Percentiles rank a stretch among this genome's conserved stretches.
Conservation (phyloP, 2,329 filamentous ascomycete species). For the Claviceps sp. region DNA sequence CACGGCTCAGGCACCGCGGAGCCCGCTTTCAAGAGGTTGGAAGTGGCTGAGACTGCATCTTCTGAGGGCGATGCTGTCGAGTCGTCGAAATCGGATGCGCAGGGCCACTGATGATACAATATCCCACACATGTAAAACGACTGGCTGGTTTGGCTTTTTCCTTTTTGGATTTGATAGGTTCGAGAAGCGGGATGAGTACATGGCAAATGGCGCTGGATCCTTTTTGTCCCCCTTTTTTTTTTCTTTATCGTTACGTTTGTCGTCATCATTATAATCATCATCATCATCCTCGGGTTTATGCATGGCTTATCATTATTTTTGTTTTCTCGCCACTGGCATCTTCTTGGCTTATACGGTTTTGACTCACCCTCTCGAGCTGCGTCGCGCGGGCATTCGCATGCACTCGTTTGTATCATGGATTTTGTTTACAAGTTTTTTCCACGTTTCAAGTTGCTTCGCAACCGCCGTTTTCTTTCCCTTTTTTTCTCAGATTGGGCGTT, state of each 20-base stretch:
- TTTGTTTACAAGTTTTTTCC: too few species aligned
- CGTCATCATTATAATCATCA: background rate
- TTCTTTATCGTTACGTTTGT: background rate
- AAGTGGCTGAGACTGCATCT: constrained; percentile 32
- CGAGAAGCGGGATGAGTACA: too few species aligned
- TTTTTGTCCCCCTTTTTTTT: background rate
- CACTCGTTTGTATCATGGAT: background rate
- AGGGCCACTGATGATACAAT: background rate
- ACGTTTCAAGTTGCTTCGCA: background rate
- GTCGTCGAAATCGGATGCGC: background rate
- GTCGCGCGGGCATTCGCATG: constrained; percentile 3
- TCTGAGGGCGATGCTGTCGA: constrained; percentile 1
- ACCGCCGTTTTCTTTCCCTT: too few species aligned
- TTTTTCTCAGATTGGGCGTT: background rate
- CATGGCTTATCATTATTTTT: too few species aligned
- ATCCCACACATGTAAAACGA: too few species aligned
- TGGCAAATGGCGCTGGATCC: too few species aligned
- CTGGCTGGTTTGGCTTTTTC: too few species aligned
- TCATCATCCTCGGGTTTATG: too few species aligned
- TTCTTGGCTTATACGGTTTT: background rate
- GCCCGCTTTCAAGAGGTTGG: constrained; percentile 39
- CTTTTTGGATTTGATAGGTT: too few species aligned
- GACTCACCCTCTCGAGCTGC: background rate
- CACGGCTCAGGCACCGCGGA: constrained; percentile 25
- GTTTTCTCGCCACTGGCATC: background rate